These are phyloP conservation scores for Microthlaspi erraticum DNA, from an alignment of 345 rosid species.

Conservation along the genomic window DNA sequence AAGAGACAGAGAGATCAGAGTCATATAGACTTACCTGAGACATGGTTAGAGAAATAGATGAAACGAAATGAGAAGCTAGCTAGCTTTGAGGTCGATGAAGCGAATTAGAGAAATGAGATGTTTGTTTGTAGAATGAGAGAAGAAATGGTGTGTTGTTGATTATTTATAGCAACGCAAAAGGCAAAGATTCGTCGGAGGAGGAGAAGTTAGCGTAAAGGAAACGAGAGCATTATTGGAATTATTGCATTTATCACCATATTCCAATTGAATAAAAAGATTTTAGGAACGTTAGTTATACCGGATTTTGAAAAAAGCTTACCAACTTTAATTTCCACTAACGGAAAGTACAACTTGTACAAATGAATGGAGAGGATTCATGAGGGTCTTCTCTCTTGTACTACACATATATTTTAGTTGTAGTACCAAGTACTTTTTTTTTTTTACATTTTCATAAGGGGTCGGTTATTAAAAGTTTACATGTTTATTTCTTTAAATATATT, in stretches of 20 bases:
- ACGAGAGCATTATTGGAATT: conserved; percentile 33
- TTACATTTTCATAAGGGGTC: conserved; percentile 6
- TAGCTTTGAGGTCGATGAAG: conserved; percentile 18
- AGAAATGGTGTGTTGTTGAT: conserved; percentile 16
- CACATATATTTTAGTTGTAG: conserved; percentile 32
- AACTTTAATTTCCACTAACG: conserved; percentile 31
- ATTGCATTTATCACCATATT: conserved; percentile 18
- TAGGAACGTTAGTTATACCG: conserved; percentile 44
- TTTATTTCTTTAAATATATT: not conserved
- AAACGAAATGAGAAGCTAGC: conserved; percentile 22
- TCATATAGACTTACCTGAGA: conserved; percentile 34
- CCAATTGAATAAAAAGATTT: conserved; percentile 23
- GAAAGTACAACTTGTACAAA: conserved; percentile 10
- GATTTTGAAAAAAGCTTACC: conserved; percentile 21
- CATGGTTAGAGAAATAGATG: conserved; percentile 30
- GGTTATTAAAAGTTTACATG: conserved; percentile 6
- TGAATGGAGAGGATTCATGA: not conserved
- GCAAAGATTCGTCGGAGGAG: conserved; percentile 32
- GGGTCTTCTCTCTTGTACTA: conserved; percentile 30
- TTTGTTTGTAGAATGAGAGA: conserved; percentile 23
- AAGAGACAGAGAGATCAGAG: conserved; percentile 13
- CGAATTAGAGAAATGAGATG: conserved; percentile 8
- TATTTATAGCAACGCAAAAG: conserved; percentile 38
- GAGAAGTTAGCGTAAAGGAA: conserved; percentile 47
- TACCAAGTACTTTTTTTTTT: conserved; percentile 7